phyloP scores from a whole-genome alignment of 805 yeast species.

The Yarrowia sp. region DNA sequence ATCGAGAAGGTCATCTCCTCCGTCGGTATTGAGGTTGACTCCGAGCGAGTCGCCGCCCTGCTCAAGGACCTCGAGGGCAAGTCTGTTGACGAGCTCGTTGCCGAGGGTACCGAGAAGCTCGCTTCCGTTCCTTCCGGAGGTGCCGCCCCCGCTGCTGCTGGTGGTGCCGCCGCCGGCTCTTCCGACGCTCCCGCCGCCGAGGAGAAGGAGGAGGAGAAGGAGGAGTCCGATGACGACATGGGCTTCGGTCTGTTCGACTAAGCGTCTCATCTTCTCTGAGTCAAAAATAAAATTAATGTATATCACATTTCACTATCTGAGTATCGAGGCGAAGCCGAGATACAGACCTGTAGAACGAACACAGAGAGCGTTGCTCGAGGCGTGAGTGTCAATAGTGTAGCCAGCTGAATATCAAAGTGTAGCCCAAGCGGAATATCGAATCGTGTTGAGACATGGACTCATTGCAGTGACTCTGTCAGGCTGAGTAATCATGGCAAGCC shows the following conservation, averaged over 20 bases:
- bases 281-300: conserved; percentile 33
- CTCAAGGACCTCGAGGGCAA: conserved; percentile 92
- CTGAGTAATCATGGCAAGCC: too few relatives aligned
- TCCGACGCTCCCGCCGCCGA: conserved; percentile 75
- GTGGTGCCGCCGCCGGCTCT: conserved; percentile 74
- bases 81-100: conserved; percentile 84
- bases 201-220: conserved; percentile 72
- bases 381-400: background rate
- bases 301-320: background rate
- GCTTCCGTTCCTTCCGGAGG: conserved; percentile 98
- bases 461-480: too few relatives aligned
- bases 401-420: too few relatives aligned
- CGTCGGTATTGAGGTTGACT: conserved; percentile 96
- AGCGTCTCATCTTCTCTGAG: conserved; percentile 45
- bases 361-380: background rate
- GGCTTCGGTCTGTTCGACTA: conserved; percentile 97
- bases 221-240: conserved; percentile 54
- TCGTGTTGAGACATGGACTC: too few relatives aligned
- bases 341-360: background rate
- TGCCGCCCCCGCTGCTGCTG: conserved; percentile 84
- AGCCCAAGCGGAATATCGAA: too few relatives aligned
- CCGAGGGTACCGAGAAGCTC: conserved; percentile 94
- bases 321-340: background rate
- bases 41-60: conserved; percentile 80
- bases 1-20: conserved; percentile 87